phyloP scores from a whole-genome alignment of 768 basidiomycete species.

The Hemileccinum impolitum region DNA sequence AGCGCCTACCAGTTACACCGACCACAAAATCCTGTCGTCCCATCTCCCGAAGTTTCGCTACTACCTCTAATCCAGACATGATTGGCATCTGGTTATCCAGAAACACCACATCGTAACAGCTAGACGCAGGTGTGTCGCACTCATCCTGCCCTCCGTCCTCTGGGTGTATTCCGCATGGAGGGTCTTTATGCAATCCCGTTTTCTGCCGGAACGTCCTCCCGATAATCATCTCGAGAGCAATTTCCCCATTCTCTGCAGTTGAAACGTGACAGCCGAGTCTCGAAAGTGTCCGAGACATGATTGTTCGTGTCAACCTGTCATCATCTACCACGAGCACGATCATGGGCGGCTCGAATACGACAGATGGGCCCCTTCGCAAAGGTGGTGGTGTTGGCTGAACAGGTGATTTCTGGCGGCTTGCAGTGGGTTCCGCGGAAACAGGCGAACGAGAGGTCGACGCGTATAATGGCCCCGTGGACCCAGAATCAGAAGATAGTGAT shows the following conservation, averaged over 20 bases:
- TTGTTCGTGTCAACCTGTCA: conserved; percentile 70
- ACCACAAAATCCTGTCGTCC: conserved; percentile 78
- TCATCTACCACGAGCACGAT: conserved; percentile 82
- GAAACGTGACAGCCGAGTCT: conserved; percentile 76
- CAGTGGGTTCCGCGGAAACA: conserved; percentile 3
- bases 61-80: conserved; percentile 68
- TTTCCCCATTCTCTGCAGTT: conserved; percentile 80
- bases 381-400: conserved; percentile 10
- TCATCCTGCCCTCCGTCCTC: background rate
- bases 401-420: conserved; percentile 12
- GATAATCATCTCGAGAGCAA: conserved; percentile 70
- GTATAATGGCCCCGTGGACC: background rate
- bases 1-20: conserved; percentile 62
- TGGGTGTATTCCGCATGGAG: background rate
- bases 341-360: conserved; percentile 47
- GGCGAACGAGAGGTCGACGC: conserved; percentile 1
- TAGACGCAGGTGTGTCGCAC: background rate
- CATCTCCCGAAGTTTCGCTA: conserved; percentile 59
- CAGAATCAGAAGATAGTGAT: conserved; percentile 4
- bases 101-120: conserved; percentile 45
- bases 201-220: conserved; percentile 27
- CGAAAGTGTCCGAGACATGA: conserved; percentile 79
- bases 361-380: conserved; percentile 7
- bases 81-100: conserved; percentile 82
- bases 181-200: too few relatives aligned